Evolutionary conservation across 805 yeast species (phyloP).

Genomic region (Myxozyma lipomycoides): DNA sequence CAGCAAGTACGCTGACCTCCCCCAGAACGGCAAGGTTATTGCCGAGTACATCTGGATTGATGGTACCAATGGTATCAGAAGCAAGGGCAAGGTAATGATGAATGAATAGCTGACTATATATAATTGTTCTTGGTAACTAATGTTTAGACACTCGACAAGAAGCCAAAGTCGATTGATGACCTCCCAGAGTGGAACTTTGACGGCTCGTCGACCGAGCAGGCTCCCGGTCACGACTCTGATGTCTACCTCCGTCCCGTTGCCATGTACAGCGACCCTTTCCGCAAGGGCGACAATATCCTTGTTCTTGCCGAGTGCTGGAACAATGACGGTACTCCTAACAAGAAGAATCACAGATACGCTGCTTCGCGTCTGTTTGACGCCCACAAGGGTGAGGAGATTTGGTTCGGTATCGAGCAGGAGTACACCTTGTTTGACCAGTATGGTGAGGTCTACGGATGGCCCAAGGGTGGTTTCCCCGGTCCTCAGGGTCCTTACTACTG

Average conservation of each 20-base stretch:
- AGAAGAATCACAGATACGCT: conserved; percentile 96
- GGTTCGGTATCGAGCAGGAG: conserved; percentile 99
- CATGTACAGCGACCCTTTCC: conserved; percentile 92
- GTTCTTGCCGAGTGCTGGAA: conserved; percentile 96
- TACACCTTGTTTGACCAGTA: conserved; percentile 91
- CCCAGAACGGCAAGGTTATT: conserved; percentile 78
- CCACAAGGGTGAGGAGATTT: conserved; percentile 74
- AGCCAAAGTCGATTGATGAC: conserved; percentile 70
- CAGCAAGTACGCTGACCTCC: conserved; percentile 75
- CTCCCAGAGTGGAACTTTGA: conserved; percentile 99
- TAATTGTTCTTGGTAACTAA: background rate
- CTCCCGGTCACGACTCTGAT: conserved; percentile 97
- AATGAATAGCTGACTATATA: background rate
- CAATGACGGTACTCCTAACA: conserved; percentile 98
- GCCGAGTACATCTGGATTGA: conserved; percentile 99
- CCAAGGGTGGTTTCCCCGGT: conserved; percentile 99
- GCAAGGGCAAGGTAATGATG: conserved; percentile 62
- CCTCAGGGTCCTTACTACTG: conserved; percentile 99
- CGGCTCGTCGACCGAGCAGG: conserved; percentile 98
- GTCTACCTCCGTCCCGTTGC: conserved; percentile 94
- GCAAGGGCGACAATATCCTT: conserved; percentile 94
- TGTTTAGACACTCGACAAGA: conserved; percentile 59
- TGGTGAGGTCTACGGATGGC: conserved; percentile 96
- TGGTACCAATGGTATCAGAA: conserved; percentile 83
- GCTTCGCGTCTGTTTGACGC: conserved; percentile 93